phyloP scores from a whole-genome alignment of 2,329 filamentous ascomycete genomes.

The Diaporthe ilicicola region DNA sequence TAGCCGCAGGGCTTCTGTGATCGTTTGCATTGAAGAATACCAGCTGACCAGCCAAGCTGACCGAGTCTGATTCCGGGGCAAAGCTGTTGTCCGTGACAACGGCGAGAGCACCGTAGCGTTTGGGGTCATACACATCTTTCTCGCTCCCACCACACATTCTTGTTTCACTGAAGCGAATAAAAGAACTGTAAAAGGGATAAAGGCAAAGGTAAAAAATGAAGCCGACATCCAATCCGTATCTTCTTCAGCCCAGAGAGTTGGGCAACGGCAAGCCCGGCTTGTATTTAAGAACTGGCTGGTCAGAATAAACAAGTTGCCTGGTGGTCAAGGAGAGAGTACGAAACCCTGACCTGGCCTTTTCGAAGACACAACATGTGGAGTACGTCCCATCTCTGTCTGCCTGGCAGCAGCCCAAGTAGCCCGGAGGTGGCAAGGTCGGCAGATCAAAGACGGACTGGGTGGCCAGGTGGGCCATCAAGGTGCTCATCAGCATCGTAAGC shows the following conservation, averaged over 20 bases:
- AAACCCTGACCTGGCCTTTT: not conserved
- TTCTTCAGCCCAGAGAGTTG: not conserved
- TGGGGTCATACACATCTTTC: not conserved
- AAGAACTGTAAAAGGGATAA: not conserved
- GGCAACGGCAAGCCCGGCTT: not conserved
- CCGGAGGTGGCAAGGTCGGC: too few relatives aligned
- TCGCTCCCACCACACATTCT: slow-evolving; percentile 15
- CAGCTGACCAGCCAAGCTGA: not conserved
- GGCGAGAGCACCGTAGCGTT: slow-evolving; percentile 17
- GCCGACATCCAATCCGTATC: not conserved
- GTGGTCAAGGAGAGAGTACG: too few relatives aligned
- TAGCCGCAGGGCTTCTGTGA: slow-evolving; percentile 10
- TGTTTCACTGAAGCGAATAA: not conserved
- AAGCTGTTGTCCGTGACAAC: not conserved
- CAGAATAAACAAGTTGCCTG: too few relatives aligned
- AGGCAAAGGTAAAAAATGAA: not conserved
- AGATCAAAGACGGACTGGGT: not conserved
- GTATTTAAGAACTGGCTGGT: not conserved
- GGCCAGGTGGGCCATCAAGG: not conserved
- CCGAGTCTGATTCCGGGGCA: not conserved
- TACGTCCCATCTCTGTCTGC: not conserved
- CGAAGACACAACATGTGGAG: not conserved
- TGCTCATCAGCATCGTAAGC: not conserved
- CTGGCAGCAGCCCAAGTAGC: not conserved
- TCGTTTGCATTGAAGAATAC: slow-evolving; percentile 19